A percentile compares a stretch with the other conserved stretches of the same genome.
These are phyloP conservation scores for Vachellia pachyceras DNA, from an alignment of 306 rosid genomes.

Conservation along the genomic window DNA sequence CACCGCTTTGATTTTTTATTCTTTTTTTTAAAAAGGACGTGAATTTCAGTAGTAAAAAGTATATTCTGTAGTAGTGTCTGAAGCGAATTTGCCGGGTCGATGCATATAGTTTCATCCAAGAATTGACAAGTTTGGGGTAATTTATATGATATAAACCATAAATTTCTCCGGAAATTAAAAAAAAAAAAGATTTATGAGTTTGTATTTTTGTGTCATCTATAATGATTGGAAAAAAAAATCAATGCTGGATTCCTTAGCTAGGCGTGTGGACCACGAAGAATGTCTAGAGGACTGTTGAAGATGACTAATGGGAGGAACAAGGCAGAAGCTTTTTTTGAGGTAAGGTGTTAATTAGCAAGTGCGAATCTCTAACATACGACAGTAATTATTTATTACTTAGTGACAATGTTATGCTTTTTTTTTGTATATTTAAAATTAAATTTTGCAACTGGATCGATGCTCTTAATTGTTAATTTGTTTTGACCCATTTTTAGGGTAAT, in stretches of 20 bases:
- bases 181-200: no score
- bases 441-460: not conserved
- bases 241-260: not conserved
- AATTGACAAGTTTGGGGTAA: not conserved
- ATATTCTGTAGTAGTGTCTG: no score
- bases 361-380: not conserved
- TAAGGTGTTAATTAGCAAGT: not conserved
- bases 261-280: not conserved
- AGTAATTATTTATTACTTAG: not conserved
- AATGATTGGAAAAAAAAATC: not conserved
- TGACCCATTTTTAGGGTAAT: slow-evolving; percentile 4
- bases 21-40: no score
- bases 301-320: not conserved
- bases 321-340: not conserved
- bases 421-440: not conserved
- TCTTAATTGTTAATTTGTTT: not conserved
- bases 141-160: not conserved
- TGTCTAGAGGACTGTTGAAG: not conserved
- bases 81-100: not conserved
- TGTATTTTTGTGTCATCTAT: not conserved
- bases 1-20: no score
- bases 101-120: not conserved
- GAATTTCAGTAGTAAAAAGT: no score
- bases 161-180: not conserved
- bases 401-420: not conserved